Percentiles rank a stretch among this genome's conserved stretches.
Evolutionary conservation across 306 rosid species (phyloP).

Genomic region (Dryas octopetala): DNA sequence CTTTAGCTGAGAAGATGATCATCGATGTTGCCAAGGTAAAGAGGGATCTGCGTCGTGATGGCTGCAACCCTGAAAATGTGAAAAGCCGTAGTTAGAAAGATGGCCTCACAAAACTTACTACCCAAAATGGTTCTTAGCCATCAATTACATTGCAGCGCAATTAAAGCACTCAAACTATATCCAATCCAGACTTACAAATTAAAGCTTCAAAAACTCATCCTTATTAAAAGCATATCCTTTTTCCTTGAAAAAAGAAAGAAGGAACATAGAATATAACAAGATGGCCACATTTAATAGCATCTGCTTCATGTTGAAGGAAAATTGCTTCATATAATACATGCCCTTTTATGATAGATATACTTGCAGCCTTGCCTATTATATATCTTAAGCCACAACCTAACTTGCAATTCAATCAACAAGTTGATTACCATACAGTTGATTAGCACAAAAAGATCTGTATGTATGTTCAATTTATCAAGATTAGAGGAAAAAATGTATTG

Average conservation of each 20-base stretch:
- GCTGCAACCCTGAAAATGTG: slow-evolving; percentile 56
- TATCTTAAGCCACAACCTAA: background rate
- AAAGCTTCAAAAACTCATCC: background rate
- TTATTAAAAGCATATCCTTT: background rate
- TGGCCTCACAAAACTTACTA: background rate
- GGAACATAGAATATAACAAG: background rate
- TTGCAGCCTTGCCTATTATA: background rate
- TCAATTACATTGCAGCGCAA: background rate
- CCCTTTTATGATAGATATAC: background rate
- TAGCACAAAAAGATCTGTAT: background rate
- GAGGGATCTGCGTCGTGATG: slow-evolving; percentile 77
- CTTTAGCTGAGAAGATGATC: slow-evolving; percentile 73
- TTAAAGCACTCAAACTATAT: background rate
- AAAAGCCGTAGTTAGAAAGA: slow-evolving; percentile 25
- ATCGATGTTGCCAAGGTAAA: slow-evolving; percentile 72
- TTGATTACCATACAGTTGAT: background rate
- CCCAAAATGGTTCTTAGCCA: no score
- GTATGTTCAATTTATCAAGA: background rate
- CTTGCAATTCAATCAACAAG: background rate
- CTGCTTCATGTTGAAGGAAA: background rate
- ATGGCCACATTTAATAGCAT: background rate
- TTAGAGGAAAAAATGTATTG: background rate
- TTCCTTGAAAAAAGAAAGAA: background rate
- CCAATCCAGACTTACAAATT: background rate
- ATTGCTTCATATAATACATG: background rate